Conservation (phyloP, 202 grass and related monocot genomes). For the Setaria italica region DNA sequence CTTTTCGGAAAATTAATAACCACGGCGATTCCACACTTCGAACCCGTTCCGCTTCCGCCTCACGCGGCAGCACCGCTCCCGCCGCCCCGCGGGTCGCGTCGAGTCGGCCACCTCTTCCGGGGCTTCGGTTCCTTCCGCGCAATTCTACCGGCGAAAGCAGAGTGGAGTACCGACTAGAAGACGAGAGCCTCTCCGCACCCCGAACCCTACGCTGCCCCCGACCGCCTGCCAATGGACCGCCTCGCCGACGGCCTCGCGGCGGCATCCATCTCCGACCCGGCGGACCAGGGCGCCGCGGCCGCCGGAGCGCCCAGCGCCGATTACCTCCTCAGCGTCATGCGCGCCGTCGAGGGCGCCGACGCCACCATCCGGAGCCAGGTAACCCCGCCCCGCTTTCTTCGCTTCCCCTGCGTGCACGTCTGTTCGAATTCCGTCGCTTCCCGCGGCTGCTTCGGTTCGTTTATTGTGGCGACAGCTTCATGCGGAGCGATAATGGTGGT, state of each 20-base stretch:
- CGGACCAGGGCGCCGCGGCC: background rate
- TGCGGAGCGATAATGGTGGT: background rate
- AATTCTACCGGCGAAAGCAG: background rate
- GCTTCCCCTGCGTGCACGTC: background rate
- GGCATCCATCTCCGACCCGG: slow-evolving; percentile 24
- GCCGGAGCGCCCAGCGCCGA: background rate
- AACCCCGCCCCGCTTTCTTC: background rate
- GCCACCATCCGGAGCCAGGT: slow-evolving; percentile 85
- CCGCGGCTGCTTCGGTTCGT: background rate
- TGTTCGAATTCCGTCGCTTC: background rate
- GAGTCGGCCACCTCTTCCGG: background rate
- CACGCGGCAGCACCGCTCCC: background rate
- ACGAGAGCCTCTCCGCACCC: background rate
- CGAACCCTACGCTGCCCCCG: background rate
- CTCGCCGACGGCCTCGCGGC: slow-evolving; percentile 36
- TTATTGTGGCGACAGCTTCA: background rate
- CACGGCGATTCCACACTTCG: background rate
- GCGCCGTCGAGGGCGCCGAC: slow-evolving; percentile 78
- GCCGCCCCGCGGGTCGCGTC: background rate
- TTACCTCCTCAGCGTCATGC: slow-evolving; percentile 62
- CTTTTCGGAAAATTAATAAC: background rate
- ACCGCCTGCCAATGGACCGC: slow-evolving; percentile 38
- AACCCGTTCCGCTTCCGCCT: slow-evolving; percentile 1
- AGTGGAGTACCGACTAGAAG: background rate
- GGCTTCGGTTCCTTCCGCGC: background rate